phyloP scores from a whole-genome alignment of 371 early-diverging fungal genomes.

The Circinella umbellata region DNA sequence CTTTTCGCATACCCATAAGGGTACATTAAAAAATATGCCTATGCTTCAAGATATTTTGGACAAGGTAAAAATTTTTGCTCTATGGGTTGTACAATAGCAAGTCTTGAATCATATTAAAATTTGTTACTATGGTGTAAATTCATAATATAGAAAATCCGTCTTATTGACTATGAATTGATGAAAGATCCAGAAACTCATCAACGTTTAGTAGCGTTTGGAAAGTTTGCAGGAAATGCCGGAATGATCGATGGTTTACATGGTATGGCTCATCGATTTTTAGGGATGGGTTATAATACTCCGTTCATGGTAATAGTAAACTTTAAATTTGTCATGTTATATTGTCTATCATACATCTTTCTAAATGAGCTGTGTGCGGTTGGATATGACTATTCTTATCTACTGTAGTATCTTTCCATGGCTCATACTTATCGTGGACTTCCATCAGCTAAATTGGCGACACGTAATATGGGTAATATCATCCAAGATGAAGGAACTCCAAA shows the following conservation, averaged over 20 bases:
- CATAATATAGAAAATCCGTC: slow-evolving; percentile 73
- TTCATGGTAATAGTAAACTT: slow-evolving; percentile 71
- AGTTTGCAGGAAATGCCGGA: slow-evolving; percentile 94
- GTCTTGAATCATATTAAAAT: too few relatives aligned
- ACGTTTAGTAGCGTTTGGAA: slow-evolving; percentile 92
- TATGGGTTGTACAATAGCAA: too few relatives aligned
- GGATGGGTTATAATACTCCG: slow-evolving; percentile 91
- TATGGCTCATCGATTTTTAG: slow-evolving; percentile 90
- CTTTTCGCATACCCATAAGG: slow-evolving; percentile 98
- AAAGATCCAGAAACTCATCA: slow-evolving; percentile 70
- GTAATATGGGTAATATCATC: slow-evolving; percentile 81
- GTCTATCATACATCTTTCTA: too few relatives aligned
- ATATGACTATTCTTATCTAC: neutral
- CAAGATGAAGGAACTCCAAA: slow-evolving; percentile 85
- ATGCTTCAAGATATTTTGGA: slow-evolving; percentile 87
- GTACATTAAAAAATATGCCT: slow-evolving; percentile 91
- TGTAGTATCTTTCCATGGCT: slow-evolving; percentile 80
- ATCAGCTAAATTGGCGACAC: slow-evolving; percentile 78
- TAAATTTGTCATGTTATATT: neutral
- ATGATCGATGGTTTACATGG: slow-evolving; percentile 94
- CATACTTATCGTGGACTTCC: slow-evolving; percentile 85
- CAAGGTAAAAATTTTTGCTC: slow-evolving; percentile 55
- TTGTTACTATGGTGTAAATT: neutral
- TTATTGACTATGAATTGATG: slow-evolving; percentile 97
- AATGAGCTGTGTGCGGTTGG: too few relatives aligned